phyloP scores from a whole-genome alignment of 345 rosid genomes.

The Eucalyptus brandiana region DNA sequence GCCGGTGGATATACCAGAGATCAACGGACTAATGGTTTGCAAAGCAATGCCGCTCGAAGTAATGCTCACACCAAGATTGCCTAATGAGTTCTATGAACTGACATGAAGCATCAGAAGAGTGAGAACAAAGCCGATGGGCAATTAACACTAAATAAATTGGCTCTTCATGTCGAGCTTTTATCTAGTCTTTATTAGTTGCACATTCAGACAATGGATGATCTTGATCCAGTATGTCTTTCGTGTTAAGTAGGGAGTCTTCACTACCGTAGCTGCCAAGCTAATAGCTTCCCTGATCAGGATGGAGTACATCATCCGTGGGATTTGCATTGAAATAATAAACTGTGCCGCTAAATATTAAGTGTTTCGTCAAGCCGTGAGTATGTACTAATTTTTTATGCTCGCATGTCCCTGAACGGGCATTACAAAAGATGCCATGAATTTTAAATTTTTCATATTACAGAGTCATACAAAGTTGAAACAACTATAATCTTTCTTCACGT shows the following conservation, averaged over 20 bases:
- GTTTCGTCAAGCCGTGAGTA: background rate
- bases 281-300: too few species aligned
- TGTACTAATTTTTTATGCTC: background rate
- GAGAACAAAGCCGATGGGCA: too few species aligned
- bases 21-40: too few species aligned
- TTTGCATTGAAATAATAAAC: background rate
- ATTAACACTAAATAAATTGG: background rate
- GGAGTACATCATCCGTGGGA: background rate
- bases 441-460: background rate
- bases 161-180: background rate
- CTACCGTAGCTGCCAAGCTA: background rate
- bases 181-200: background rate
- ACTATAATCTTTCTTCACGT: background rate
- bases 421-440: background rate
- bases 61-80: too few species aligned
- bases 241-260: background rate
- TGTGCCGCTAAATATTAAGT: background rate
- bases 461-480: background rate
- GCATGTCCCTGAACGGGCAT: background rate
- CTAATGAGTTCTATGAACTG: too few species aligned
- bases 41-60: too few species aligned
- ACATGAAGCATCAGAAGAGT: too few species aligned
- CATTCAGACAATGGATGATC: background rate
- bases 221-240: background rate
- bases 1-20: too few species aligned